These are phyloP conservation scores for Camellia japonica DNA, from an alignment of 148 eudicot genomes.

Conservation along the genomic window DNA sequence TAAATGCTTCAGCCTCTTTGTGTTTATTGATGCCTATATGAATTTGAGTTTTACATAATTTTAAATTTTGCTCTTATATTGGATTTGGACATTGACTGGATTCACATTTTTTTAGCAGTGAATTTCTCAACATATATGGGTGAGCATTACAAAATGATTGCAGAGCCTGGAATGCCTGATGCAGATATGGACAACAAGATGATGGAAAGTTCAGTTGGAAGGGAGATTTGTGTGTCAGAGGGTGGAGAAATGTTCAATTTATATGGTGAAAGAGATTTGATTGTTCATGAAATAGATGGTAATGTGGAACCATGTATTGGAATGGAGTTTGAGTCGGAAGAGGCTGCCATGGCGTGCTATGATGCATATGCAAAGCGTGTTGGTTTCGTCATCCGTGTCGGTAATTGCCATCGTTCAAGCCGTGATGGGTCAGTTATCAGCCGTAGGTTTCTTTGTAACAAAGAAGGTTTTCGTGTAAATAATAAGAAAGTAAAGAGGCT, in stretches of 20 bases:
- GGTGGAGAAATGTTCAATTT: slow-evolving; percentile 17
- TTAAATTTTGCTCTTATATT: neutral
- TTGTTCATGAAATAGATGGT: slow-evolving; percentile 6
- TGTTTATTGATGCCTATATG: neutral
- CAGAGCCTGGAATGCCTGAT: slow-evolving; percentile 11
- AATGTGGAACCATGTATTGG: slow-evolving; percentile 16
- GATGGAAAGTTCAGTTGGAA: slow-evolving; percentile 5
- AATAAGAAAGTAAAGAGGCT: slow-evolving; percentile 17
- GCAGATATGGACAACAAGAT: slow-evolving; percentile 13
- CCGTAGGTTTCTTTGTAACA: slow-evolving; percentile 20
- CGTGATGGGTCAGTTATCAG: slow-evolving; percentile 15
- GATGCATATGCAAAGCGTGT: slow-evolving; percentile 19
- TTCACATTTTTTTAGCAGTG: neutral
- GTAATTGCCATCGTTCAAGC: slow-evolving; percentile 25
- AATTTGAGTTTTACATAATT: neutral
- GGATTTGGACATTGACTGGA: neutral
- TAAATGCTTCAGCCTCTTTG: neutral
- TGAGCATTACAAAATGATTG: slow-evolving; percentile 5
- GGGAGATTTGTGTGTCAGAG: slow-evolving; percentile 5
- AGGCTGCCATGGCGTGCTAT: slow-evolving; percentile 19
- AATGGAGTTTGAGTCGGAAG: slow-evolving; percentile 21
- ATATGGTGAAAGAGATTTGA: slow-evolving; percentile 14
- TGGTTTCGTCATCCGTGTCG: slow-evolving; percentile 17
- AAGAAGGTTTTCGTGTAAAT: slow-evolving; percentile 23
- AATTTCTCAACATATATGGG: slow-evolving; percentile 8